These are phyloP conservation scores for Rhodotorula graminis DNA, from an alignment of 768 basidiomycete species.

Conservation along the genomic window DNA sequence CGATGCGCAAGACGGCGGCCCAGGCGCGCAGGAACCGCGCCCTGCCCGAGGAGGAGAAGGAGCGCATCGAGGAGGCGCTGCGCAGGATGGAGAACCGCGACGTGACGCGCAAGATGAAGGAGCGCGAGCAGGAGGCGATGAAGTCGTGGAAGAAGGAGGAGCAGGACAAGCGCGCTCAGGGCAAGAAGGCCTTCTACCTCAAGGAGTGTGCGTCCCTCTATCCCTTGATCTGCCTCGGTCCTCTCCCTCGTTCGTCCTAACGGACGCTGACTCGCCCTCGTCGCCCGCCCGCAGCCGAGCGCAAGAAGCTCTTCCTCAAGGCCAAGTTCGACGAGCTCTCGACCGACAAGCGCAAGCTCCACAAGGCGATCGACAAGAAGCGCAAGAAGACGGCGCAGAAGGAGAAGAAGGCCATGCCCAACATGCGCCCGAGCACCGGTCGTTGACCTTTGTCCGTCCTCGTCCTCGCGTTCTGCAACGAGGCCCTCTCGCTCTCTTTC, in stretches of 20 bases:
- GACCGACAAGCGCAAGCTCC: slow-evolving; percentile 37
- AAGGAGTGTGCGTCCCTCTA: slow-evolving; percentile 24
- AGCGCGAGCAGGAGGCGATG: slow-evolving; percentile 29
- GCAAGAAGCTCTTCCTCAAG: slow-evolving; percentile 34
- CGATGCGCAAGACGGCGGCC: slow-evolving; percentile 21
- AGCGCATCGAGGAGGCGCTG: slow-evolving; percentile 32
- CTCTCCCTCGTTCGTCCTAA: too few relatives aligned
- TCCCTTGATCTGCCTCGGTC: background rate
- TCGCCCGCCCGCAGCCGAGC: slow-evolving; percentile 31
- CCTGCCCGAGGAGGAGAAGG: slow-evolving; percentile 18
- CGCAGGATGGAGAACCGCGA: slow-evolving; percentile 31
- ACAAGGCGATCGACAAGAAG: slow-evolving; percentile 39
- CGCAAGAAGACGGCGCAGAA: slow-evolving; percentile 32
- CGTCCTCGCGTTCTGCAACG: background rate
- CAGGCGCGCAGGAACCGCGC: slow-evolving; percentile 22
- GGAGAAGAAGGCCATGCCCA: slow-evolving; percentile 41
- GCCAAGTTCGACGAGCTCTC: slow-evolving; percentile 38
- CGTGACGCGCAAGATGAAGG: slow-evolving; percentile 23
- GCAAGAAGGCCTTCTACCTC: slow-evolving; percentile 37
- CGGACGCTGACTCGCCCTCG: too few relatives aligned
- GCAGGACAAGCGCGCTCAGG: slow-evolving; percentile 17
- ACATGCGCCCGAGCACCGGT: slow-evolving; percentile 17
- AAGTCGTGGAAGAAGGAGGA: slow-evolving; percentile 32
- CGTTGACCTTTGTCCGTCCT: background rate
- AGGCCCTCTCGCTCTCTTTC: background rate